Evolutionary conservation across 2,329 filamentous ascomycete genomes (phyloP), one percentile per base, ranked within the genome.

Genomic region (Ceratocystis variospora): DNA sequence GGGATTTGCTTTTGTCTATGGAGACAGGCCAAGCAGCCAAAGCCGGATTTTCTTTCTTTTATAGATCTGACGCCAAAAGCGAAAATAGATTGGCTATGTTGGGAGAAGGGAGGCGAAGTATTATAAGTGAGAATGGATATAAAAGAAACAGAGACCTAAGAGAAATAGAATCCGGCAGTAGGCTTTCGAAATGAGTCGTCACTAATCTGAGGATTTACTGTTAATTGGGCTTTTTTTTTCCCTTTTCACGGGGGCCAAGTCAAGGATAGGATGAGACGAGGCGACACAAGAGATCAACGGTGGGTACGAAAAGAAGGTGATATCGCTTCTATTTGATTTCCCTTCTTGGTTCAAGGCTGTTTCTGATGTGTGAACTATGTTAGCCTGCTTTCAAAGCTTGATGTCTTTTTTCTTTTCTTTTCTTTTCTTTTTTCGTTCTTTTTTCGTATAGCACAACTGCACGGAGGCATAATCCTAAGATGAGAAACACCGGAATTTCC

Each of bases 191-290:
- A 37, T 4, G 10, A 19, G 25, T 6, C 55, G 55, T 17, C 28
- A n/a, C 15, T 8, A 25, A 19, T 37, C 6, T 37, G 48, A n/a
- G 55, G 55, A 37, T 6, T 33, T 37, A 25, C 8, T 33, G 15
- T 12, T 57, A 31, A 25, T 33, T 17, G 2, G 7, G n/a, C 12
- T 19, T 37, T 37, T 37, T 37, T 4, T 10, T 19, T n/a, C 55
- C 6, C n/a, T 37, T 59, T 28, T 17, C 28, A n/a, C n/a, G 28
- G n/a, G 19, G 19, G 28, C 7, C 25, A 59, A 59, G 55, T 7
- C 28, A 59, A 37, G 37, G 55, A 37, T 33, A 59, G n/a, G 55
- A 59, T 46, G 61, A 59, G 55, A 59, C 55, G 55, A 59, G 55
- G 28, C 55, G 37, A 62, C n/a, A 44, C 37, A 15, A 62, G 45